phyloP scores from a whole-genome alignment of 306 rosid species.

The Crotalaria pallida region DNA sequence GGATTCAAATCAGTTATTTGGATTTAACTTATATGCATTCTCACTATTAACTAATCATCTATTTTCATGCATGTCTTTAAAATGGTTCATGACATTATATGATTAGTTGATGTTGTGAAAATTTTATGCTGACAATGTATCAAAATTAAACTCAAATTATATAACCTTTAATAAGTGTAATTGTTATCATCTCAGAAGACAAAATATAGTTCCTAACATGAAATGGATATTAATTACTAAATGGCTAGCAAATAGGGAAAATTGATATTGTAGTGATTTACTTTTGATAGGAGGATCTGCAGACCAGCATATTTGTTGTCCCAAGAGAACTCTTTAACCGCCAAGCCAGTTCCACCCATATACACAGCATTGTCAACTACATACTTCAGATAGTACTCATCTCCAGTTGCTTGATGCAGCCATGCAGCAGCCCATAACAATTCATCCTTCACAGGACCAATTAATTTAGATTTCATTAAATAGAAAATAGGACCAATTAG shows the following conservation, averaged over 20 bases:
- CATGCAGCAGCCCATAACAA: slow-evolving; percentile 89
- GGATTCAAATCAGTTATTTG: neutral
- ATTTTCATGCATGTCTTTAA: neutral
- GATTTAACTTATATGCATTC: no score
- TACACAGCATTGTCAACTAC: slow-evolving; percentile 62
- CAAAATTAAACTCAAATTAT: neutral
- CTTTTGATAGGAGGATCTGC: slow-evolving; percentile 78
- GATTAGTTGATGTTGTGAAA: neutral
- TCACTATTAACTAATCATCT: neutral
- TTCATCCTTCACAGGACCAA: slow-evolving; percentile 51
- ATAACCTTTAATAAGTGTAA: neutral
- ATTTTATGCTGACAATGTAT: no score
- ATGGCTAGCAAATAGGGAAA: neutral
- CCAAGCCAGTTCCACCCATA: slow-evolving; percentile 93
- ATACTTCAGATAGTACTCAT: slow-evolving; percentile 69
- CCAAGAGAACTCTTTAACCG: slow-evolving; percentile 85
- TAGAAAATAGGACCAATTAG: neutral
- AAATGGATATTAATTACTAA: neutral
- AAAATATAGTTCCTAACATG: neutral
- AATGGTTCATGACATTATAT: neutral
- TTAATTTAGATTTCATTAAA: neutral
- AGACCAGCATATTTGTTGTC: slow-evolving; percentile 87
- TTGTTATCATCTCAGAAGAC: neutral
- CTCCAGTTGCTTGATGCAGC: slow-evolving; percentile 67
- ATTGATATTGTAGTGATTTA: neutral